Base-by-base conservation (phyloP, 1,284 basidiomycete species). In the Termitomyces sp. region DNA sequence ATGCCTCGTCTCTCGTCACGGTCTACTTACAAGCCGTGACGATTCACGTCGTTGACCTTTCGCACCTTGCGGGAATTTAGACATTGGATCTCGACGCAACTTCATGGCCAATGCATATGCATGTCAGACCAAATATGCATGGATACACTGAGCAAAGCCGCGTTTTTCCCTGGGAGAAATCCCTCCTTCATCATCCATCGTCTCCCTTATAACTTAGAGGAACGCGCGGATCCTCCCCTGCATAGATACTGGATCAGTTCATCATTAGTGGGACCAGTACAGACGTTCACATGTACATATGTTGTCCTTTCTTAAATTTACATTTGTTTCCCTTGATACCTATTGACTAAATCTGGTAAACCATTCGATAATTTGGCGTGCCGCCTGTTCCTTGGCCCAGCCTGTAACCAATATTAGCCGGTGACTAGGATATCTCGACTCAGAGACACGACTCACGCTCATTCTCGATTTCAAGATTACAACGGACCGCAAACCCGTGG, bases 351-450 rank as follows among this genome's bases (percentile, higher is more conserved):
- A 81, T 33, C 74, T 67, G 30, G 64, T 61, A 60, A 81, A 81
- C 78, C 80, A 82, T 1, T 60, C 64, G 5, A 70, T 63, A 36
- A 81, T 72, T 12, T 74, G 72, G 12, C 71, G 65, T 0, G 80
- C 80, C 30, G 77, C 75, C 59, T 83, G 76, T 61, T 85, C 80
- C 63, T 82, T 82, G 7, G 79, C 80, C 80, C 80, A 83, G n/a
- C 77, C 80, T 83, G 50, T 39, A 21, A 55, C n/a, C 8, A 9
- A 7, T 9, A 21, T 41, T n/a, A 10, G 9, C 10, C 5, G 10
- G 24, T 38, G n/a, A 52, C 10, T 45, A 10, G 15, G 15, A 48
- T 28, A 33, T 30, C 3, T 28, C 33, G 47, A 24, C 12, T 5
- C 34, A 48, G n/a, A 36, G 3, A 33, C 42, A 31, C 72, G 24